phyloP scores from a whole-genome alignment of 495 filamentous ascomycete genomes.

The Parachaetomium inaequale region DNA sequence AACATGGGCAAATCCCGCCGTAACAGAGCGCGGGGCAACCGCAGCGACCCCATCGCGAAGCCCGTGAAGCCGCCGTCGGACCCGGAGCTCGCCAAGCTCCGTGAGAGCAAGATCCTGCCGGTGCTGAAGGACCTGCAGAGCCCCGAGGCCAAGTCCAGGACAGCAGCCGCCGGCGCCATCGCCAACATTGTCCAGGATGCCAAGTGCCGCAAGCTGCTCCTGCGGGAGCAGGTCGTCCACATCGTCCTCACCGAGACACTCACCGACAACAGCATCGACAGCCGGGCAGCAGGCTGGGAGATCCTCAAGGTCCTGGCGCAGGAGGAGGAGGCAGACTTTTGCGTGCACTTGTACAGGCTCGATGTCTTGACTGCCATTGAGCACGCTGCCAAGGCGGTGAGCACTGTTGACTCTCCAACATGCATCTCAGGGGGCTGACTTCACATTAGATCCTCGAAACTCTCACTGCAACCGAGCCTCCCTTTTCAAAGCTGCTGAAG shows the following conservation, averaged over 20 bases:
- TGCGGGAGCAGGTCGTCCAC: constrained; percentile 58
- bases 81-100: constrained; percentile 53
- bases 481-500: constrained; percentile 44
- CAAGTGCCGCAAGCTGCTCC: constrained; percentile 54
- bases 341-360: constrained; percentile 56
- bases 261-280: constrained; percentile 55
- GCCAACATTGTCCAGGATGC: constrained; percentile 57
- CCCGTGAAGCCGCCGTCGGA: constrained; percentile 51
- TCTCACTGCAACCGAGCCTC: constrained; percentile 34
- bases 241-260: constrained; percentile 58
- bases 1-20: constrained; percentile 45
- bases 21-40: constrained; percentile 37
- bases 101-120: constrained; percentile 56
- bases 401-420: constrained; percentile 7
- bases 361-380: constrained; percentile 55
- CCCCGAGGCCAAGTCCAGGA: constrained; percentile 50
- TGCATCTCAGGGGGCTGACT: constrained; percentile 19
- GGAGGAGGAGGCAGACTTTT: constrained; percentile 59
- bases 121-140: constrained; percentile 54
- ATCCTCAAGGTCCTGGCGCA: constrained; percentile 55
- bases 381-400: constrained; percentile 49
- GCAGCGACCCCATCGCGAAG: constrained; percentile 47
- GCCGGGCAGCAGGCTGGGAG: constrained; percentile 57
- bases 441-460: constrained; percentile 40
- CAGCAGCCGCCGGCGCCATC: constrained; percentile 51